Evolutionary conservation across 2,329 filamentous ascomycete species (phyloP), one percentile per base, ranked within the genome.

Genomic region (Colletotrichum echinochloae): DNA sequence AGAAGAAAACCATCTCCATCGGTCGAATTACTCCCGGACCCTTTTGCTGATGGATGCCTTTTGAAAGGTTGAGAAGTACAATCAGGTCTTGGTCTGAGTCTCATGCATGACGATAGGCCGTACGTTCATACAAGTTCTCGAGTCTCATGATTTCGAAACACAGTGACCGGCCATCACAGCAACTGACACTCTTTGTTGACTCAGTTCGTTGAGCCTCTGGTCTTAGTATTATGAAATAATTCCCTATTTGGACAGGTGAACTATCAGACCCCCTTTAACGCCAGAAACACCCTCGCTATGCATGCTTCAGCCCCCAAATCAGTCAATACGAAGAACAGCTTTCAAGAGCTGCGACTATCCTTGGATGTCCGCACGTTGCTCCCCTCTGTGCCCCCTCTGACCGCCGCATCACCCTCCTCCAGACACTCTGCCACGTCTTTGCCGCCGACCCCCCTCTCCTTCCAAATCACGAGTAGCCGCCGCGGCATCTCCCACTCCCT

Each of bases 401-500:
- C 66, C 3, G 83, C 85, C 1, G 83, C 85, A 59, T 89, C 88
- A 2, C 88, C 88, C 57, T 89, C 85, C 51, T 85, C 82, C 54
- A 90, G 79, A 72, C 87, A 85, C 33, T 79, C 80, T n/a, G 82
- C 81, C 3, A 90, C 87, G 61, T 90, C 88, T 2, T 77, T 77
- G 1, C 88, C 88, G 0, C 88, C 89, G 0, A 89, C 66, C 1
- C 86, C 87, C 73, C 83, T 82, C 57, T 87, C 84, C 73, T 81
- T 84, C 89, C 89, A 91, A 33, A 80, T 75, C 64, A 84, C 77
- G 4, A 90, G 78, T 72, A 90, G 75, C 72, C 79, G 79, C 72
- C 85, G 81, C 39, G 88, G 87, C 78, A 85, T 79, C 75, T 84
- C 83, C 88, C 89, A 91, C 72, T 86, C 83, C 68, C 79, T 80